These are phyloP conservation scores for Candida bentonensis DNA, from an alignment of 805 yeast species.

Conservation along the genomic window DNA sequence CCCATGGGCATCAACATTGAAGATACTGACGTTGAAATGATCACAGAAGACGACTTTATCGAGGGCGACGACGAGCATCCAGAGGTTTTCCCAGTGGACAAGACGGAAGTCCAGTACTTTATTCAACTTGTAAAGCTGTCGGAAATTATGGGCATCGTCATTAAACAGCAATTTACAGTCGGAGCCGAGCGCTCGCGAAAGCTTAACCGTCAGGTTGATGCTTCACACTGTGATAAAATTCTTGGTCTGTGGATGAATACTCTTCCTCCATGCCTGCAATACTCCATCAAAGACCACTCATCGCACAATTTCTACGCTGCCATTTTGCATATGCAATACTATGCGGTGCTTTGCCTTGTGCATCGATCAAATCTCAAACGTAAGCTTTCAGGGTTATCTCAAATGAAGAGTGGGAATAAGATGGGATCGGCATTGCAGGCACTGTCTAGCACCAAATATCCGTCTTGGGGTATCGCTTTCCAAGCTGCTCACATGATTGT, in stretches of 20 bases:
- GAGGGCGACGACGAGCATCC: constrained; percentile 32
- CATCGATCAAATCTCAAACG: constrained; percentile 49
- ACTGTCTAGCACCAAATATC: constrained; percentile 28
- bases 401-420: constrained; percentile 4
- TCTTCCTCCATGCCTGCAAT: constrained; percentile 48
- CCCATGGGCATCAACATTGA: constrained; percentile 55
- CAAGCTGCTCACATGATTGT: constrained; percentile 70
- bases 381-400: constrained; percentile 14
- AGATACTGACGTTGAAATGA: constrained; percentile 67
- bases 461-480: constrained; percentile 72
- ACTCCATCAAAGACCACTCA: constrained; percentile 40
- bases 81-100: constrained; percentile 29
- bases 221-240: constrained; percentile 53
- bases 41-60: constrained; percentile 49
- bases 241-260: constrained; percentile 66
- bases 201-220: constrained; percentile 33
- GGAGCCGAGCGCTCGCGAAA: constrained; percentile 40
- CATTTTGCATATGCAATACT: constrained; percentile 52
- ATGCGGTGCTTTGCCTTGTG: constrained; percentile 53
- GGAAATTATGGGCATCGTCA: constrained; percentile 56
- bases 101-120: constrained; percentile 39
- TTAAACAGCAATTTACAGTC: constrained; percentile 56
- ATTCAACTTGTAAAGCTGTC: constrained; percentile 52
- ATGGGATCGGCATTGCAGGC: constrained; percentile 1
- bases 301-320: constrained; percentile 45